Evolutionary conservation across 768 basidiomycete genomes (phyloP), one percentile per base, ranked within the genome.

Genomic region (Candolleomyces aberdarensis): DNA sequence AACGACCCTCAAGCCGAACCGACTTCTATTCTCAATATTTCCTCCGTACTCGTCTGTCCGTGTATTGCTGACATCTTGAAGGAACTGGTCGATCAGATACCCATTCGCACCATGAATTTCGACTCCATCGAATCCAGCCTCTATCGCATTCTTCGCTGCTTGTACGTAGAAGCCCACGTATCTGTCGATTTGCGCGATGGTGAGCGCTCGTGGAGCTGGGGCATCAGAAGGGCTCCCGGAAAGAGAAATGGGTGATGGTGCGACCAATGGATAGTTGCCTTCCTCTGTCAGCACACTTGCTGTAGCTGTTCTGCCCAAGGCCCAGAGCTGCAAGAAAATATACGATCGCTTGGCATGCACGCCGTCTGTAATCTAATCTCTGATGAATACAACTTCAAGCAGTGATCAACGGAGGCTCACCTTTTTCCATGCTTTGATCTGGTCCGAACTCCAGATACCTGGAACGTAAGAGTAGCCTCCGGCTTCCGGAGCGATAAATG

Each of bases 21-120:
- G 76, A 0, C 78, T 74, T 6, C 91, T 76, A 59, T 81, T 83
- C 68, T 87, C 83, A 31, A 89, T 72, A 49, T 79, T 81, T 2
- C 91, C 90, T 0, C 90, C 90, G 69, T 87, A 92, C 48, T 79
- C 73, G 1, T 86, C 85, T 77, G 85, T 84, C 1, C 86, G 76
- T 67, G 88, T 87, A 29, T 80, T 89, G 40, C 75, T 75, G 17
- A 76, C 69, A 32, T 80, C 75, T 65, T 87, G 84, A 13, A 85
- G 61, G 75, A 90, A 89, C 67, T 89, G 58, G 67, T 75, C 85
- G 26, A 88, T 80, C 68, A 73, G 76, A 11, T 73, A 79, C 0
- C 77, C 73, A 68, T 72, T 62, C 68, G 76, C 78, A 59, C 69
- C 70, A 57, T 76, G 78, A 54, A 80, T 64, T 76, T 78, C 77